Base-by-base conservation (phyloP, 2,329 filamentous ascomycete genomes). In the Aaosphaeria pasadenensis region DNA sequence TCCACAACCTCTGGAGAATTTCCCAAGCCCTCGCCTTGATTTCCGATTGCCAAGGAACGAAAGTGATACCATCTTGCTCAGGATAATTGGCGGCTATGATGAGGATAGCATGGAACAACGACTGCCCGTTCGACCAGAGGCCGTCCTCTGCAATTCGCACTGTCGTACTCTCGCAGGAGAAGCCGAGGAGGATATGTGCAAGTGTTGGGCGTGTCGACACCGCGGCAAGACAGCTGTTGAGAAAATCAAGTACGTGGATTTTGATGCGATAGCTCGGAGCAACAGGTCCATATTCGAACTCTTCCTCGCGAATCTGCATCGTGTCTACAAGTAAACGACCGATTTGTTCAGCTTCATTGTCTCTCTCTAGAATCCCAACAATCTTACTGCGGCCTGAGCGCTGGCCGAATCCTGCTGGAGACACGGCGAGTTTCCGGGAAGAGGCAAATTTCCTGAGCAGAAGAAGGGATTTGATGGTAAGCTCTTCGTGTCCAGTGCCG, bases 121-220 rank as follows among this genome's bases (percentile, higher is more conserved):
- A 92, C 17, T 80, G 80, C 11, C 84, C 81, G 11, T 81, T 77
- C 9, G 85, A 81, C 68, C 96, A 95, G 2, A 87, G 72, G 42
- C 90, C 82, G 30, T 84, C 81, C 1, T 83, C 73, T 44, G 87
- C 79, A 31, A 94, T 74, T 28, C 83, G 83, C 2, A 97, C 75
- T 7, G 80, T 80, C 53, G 84, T 85, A 33, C 86, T 82, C 39
- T 84, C 82, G 60, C 90, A 95, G 47, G 81, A 81, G 67, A 99
- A 96, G 0, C 94, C 94, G 5, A 99, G 82, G 2, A 99, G 76
- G 41, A 95, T 78, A 68, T 99, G 95, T 0, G 92, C 94, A 56
- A 99, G 86, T 2, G 87, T 95, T 4, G 94, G 91, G 57, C 85
- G 83, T 58, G 87, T 82, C 1, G 88, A 85, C 29, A 86, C 87